Conservation (phyloP, 345 rosid species). For the Barbarea vulgaris region DNA sequence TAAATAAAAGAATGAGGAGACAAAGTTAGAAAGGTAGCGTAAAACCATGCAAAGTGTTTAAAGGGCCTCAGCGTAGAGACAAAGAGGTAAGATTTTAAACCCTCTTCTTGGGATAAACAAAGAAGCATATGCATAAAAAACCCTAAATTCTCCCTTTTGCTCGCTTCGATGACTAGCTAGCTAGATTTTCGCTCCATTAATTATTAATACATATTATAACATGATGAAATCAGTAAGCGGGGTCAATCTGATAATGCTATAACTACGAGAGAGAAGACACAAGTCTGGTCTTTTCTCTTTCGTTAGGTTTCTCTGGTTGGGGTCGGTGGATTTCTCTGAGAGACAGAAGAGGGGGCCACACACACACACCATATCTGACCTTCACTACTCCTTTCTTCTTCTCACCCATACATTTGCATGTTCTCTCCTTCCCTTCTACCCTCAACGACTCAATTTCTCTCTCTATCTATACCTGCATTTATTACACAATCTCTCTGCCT, state of each 20-base stretch:
- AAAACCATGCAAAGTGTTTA: constrained; percentile 43
- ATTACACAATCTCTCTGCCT: constrained; percentile 43
- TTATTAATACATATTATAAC: neutral
- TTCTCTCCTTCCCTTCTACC: constrained; percentile 41
- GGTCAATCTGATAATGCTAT: constrained; percentile 30
- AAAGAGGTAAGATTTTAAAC: constrained; percentile 24
- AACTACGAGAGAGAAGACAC: constrained; percentile 39
- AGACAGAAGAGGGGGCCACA: constrained; percentile 48
- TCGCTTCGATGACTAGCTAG: constrained; percentile 16
- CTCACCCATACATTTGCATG: constrained; percentile 61
- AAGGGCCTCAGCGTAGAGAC: constrained; percentile 36
- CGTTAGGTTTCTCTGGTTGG: constrained; percentile 42
- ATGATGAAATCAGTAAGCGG: neutral
- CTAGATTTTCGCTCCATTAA: constrained; percentile 32
- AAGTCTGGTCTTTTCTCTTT: constrained; percentile 38
- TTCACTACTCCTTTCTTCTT: constrained; percentile 38
- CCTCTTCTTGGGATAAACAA: constrained; percentile 42
- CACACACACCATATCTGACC: constrained; percentile 45
- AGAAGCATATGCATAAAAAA: constrained; percentile 39
- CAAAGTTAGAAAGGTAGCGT: constrained; percentile 40
- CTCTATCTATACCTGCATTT: constrained; percentile 48
- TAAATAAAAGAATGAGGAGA: constrained; percentile 27
- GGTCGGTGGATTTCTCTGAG: constrained; percentile 37
- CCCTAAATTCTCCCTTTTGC: constrained; percentile 28
- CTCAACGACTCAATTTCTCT: constrained; percentile 23